Conservation (phyloP, 495 filamentous ascomycete genomes). For the Neurospora tetrasperma region DNA sequence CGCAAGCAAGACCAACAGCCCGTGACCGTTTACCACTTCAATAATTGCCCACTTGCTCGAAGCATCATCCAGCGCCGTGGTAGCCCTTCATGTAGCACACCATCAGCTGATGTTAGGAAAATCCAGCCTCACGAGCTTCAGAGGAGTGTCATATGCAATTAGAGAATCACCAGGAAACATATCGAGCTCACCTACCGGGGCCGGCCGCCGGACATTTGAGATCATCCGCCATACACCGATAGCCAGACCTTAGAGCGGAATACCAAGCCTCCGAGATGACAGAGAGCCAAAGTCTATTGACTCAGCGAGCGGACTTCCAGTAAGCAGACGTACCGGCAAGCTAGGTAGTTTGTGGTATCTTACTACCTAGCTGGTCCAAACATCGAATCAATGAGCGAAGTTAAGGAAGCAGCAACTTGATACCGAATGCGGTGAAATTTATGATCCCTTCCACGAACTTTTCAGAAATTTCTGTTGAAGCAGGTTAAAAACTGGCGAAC, state of each 20-base stretch:
- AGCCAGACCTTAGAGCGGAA: background rate
- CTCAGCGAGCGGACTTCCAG: background rate
- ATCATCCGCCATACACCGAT: background rate
- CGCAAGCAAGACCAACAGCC: background rate
- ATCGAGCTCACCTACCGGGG: background rate
- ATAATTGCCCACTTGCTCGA: background rate
- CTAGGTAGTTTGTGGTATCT: background rate
- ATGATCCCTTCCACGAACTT: too few relatives aligned
- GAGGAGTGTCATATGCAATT: background rate
- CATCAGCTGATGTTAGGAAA: background rate
- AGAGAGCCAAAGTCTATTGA: background rate
- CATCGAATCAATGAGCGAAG: background rate
- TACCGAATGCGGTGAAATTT: background rate
- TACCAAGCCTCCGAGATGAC: background rate
- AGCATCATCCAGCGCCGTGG: background rate
- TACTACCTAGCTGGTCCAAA: background rate
- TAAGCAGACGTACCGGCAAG: background rate
- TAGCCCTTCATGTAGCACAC: background rate
- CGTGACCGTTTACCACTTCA: background rate
- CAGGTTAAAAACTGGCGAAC: background rate
- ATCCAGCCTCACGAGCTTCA: background rate
- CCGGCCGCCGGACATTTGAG: background rate
- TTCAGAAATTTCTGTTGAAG: background rate
- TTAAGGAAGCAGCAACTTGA: background rate
- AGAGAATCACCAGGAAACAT: background rate